Conservation (phyloP, 148 eudicot species). For the Agrostemma githago region DNA sequence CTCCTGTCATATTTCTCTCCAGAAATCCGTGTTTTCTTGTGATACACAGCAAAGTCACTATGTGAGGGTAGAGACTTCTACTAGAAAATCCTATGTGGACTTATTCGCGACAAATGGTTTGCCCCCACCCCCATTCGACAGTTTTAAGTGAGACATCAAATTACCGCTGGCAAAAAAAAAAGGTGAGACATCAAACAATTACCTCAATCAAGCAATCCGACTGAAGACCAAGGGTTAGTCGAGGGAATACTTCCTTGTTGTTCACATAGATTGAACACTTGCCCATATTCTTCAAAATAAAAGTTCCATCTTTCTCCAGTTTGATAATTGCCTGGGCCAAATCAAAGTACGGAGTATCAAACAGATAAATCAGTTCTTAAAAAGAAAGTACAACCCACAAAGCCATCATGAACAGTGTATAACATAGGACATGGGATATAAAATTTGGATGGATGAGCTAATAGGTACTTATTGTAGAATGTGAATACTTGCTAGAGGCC, state of each 20-base stretch:
- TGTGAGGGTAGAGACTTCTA: no score
- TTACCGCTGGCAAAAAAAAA: no score
- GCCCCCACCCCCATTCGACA: no score
- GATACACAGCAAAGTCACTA: no score
- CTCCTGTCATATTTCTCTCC: no score
- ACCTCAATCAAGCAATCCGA: conserved; percentile 81
- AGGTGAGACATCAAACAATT: background rate
- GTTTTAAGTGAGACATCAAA: no score
- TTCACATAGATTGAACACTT: conserved; percentile 57
- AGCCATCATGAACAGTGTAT: background rate
- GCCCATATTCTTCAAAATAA: conserved; percentile 65
- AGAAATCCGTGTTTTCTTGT: no score
- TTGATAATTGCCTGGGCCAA: conserved; percentile 61
- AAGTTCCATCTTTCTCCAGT: conserved; percentile 77
- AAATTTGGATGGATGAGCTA: background rate
- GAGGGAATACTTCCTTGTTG: conserved; percentile 44
- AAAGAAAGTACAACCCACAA: background rate
- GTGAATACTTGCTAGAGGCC: background rate
- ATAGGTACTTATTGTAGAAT: background rate
- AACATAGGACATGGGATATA: background rate
- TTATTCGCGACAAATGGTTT: no score
- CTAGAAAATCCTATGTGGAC: no score
- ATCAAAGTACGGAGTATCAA: background rate
- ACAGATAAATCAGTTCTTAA: conserved; percentile 11
- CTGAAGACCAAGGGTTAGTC: conserved; percentile 42